Evolutionary conservation across 176 grass and related monocot species (phyloP), one percentile per base, ranked within the genome.

Genomic region (Oryza glaberrima): DNA sequence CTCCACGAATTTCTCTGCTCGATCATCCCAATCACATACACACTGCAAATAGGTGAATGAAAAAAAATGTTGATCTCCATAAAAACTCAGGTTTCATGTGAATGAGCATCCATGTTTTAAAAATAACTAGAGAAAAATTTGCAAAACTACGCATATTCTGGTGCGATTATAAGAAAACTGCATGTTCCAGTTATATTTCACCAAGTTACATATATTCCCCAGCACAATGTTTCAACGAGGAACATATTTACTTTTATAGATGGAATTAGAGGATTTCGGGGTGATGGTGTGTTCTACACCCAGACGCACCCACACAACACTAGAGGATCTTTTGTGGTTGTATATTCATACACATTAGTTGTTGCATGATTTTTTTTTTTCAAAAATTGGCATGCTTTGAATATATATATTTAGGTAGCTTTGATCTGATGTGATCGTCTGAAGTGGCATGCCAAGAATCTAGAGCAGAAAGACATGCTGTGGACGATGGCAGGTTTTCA

Each of bases 21-120:
- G 80, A 34, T 90, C 86, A 49, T 90, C 91, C 91, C 91, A 93
- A 78, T 93, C 81, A 73, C 91, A 93, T 43, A 90, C 88, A 65
- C 91, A 93, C 91, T 93, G 65, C 68, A 89, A 20, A 47, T 47
- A 25, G 12, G 16, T 70, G 22, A 51, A 88, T 75, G 58, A 65
- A 80, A 65, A 8, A 36, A 66, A 44, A 44, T 44, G 73, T 23
- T 16, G 58, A 68, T 56, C 46, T 40, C 1, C 28, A 81, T 40
- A 52, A 52, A 13, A 54, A 5, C 47, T 54, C 32, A 70, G 72
- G 38, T 30, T 73, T 47, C 45, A 54, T 84, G 28, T 36, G 38
- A 54, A 43, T 6, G 60, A 72, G 12, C 68, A 82, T 72, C n/a
- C 11, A 26, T 12, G 48, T 54, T 17, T 17, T 16, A 52, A 52